phyloP scores from a whole-genome alignment of 2,329 filamentous ascomycete genomes.

The Huntiella decipiens region DNA sequence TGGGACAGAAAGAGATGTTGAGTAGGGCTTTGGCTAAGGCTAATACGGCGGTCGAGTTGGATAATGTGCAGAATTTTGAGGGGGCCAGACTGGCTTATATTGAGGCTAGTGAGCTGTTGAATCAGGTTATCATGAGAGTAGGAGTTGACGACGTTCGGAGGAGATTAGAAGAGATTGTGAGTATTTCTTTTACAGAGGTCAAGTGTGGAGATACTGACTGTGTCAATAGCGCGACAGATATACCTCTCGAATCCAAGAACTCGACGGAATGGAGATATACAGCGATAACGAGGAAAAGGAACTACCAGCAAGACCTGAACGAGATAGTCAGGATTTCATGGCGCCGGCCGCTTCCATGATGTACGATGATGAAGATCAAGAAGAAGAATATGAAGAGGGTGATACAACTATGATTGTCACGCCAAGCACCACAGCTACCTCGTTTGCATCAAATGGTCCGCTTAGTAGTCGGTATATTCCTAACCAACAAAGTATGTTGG shows the following conservation, averaged over 20 bases:
- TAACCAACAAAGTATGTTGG: constrained; percentile 3
- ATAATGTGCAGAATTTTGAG: constrained; percentile 90
- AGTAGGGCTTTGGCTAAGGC: constrained; percentile 91
- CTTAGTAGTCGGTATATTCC: background rate
- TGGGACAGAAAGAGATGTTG: constrained; percentile 84
- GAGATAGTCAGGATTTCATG: constrained; percentile 18
- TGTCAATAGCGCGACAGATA: constrained; percentile 60
- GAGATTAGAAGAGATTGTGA: constrained; percentile 85
- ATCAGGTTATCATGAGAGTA: constrained; percentile 73
- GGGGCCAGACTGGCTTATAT: constrained; percentile 77
- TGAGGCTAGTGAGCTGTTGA: constrained; percentile 74
- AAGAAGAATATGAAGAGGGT: constrained; percentile 17
- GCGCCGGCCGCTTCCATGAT: constrained; percentile 19
- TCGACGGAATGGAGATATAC: constrained; percentile 49
- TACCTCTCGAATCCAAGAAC: constrained; percentile 70
- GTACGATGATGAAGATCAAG: constrained; percentile 24
- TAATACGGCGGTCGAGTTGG: constrained; percentile 83
- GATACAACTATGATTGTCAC: constrained; percentile 4
- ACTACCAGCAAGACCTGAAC: constrained; percentile 51
- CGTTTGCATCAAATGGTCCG: constrained; percentile 2
- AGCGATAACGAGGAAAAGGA: constrained; percentile 44
- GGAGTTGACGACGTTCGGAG: constrained; percentile 69
- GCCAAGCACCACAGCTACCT: constrained; percentile 1
- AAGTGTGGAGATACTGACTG: background rate
- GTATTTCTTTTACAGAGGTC: constrained; percentile 19